Conservation (phyloP, 192 early-diverging fungal genomes). For the Coemansia sp. region DNA sequence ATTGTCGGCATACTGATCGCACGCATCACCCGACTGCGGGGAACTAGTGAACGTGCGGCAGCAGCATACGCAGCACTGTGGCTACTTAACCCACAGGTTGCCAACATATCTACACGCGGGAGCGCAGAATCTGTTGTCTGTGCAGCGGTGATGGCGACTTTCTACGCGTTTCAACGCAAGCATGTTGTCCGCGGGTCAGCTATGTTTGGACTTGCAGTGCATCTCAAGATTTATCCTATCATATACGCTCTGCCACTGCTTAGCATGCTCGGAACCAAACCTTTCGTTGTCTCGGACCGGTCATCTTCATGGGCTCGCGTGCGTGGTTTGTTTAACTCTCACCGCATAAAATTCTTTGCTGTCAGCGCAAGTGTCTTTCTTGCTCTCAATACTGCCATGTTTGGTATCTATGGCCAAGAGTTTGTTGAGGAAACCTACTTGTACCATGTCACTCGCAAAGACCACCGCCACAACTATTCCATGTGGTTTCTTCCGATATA, state of each 20-base stretch:
- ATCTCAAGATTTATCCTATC: conserved; percentile 97
- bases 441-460: conserved; percentile 93
- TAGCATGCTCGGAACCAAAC: conserved; percentile 55
- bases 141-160: conserved; percentile 68
- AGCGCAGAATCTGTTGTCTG: conserved; percentile 88
- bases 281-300: conserved; percentile 9
- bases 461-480: conserved; percentile 99
- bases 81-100: conserved; percentile 94
- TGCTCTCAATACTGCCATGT: conserved; percentile 67
- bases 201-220: conserved; percentile 87
- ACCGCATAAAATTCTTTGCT: conserved; percentile 63
- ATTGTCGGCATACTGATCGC: conserved; percentile 70
- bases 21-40: conserved; percentile 52
- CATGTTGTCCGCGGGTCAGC: conserved; percentile 57
- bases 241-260: conserved; percentile 88
- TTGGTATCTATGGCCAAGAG: conserved; percentile 71
- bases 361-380: conserved; percentile 66
- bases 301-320: conserved; percentile 11
- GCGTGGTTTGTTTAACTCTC: conserved; percentile 52
- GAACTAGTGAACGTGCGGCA: conserved; percentile 53
- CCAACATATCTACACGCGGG: conserved; percentile 93
- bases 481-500: conserved; percentile 96
- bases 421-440: conserved; percentile 90
- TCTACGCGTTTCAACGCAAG: conserved; percentile 68
- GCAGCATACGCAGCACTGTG: conserved; percentile 68